Evolutionary conservation across 1,139 yeast genomes (phyloP).

Genomic region (Arxiozyma heterogenica): DNA sequence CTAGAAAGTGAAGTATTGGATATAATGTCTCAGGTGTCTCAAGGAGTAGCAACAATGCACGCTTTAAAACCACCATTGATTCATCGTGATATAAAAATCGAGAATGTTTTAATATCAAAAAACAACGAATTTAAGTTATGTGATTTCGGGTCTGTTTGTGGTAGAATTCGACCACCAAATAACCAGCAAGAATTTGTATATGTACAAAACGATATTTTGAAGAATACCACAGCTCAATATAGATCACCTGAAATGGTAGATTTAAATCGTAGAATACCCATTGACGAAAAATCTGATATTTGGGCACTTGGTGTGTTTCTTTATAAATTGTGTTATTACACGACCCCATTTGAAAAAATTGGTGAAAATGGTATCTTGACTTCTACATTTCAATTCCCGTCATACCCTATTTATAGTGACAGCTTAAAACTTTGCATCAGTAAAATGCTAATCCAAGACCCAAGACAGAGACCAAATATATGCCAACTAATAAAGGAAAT

Average conservation of each 20-base stretch:
- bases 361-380: constrained; percentile 68
- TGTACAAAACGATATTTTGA: constrained; percentile 57
- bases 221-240: constrained; percentile 77
- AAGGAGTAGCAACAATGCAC: constrained; percentile 71
- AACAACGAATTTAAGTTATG: constrained; percentile 53
- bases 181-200: constrained; percentile 51
- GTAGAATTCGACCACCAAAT: constrained; percentile 55
- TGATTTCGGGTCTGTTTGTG: constrained; percentile 68
- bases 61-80: constrained; percentile 44
- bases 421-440: constrained; percentile 51
- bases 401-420: constrained; percentile 37
- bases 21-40: constrained; percentile 57
- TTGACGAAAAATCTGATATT: constrained; percentile 69
- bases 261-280: constrained; percentile 53
- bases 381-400: constrained; percentile 55
- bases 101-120: constrained; percentile 59
- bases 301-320: constrained; percentile 80
- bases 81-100: constrained; percentile 73
- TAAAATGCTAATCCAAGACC: constrained; percentile 58
- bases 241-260: constrained; percentile 80
- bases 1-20: constrained; percentile 52
- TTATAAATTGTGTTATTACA: constrained; percentile 68
- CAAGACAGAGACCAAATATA: constrained; percentile 62
- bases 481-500: constrained; percentile 61
- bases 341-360: constrained; percentile 68